Conservation (phyloP, 345 rosid genomes). For the Rhodamnia rubescens region DNA sequence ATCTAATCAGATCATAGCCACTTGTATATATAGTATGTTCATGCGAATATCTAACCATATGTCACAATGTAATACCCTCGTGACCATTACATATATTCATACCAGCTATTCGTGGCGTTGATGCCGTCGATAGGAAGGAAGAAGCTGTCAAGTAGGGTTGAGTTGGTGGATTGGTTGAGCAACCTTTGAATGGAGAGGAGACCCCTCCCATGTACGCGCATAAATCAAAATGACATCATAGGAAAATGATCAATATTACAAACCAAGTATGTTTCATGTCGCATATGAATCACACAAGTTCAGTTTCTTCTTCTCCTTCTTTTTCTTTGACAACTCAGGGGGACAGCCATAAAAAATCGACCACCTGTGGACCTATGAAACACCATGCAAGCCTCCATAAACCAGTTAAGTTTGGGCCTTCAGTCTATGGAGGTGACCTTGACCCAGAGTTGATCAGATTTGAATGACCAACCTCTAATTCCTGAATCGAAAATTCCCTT, state of each 20-base stretch:
- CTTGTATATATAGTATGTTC: neutral
- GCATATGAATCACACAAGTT: neutral
- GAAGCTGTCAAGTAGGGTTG: neutral
- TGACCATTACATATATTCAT: neutral
- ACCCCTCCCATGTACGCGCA: neutral
- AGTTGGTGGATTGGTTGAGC: neutral
- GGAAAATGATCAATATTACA: neutral
- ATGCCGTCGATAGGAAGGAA: neutral
- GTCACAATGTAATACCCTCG: neutral
- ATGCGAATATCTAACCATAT: neutral
- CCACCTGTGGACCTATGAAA: neutral
- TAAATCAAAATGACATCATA: neutral
- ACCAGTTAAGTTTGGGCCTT: neutral
- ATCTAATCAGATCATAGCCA: too few species aligned
- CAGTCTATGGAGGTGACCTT: neutral
- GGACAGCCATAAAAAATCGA: accelerated
- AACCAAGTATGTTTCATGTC: neutral
- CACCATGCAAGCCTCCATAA: neutral
- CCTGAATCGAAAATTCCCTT: neutral
- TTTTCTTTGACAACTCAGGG: neutral
- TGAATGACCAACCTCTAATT: too few species aligned
- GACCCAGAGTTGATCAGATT: neutral
- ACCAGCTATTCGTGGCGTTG: neutral
- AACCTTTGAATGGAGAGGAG: neutral
- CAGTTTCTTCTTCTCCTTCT: neutral